A percentile compares a stretch with the other conserved stretches of the same genome.
phyloP scores from a whole-genome alignment of 805 yeast genomes.

The Metschnikowia drakensbergensis region DNA sequence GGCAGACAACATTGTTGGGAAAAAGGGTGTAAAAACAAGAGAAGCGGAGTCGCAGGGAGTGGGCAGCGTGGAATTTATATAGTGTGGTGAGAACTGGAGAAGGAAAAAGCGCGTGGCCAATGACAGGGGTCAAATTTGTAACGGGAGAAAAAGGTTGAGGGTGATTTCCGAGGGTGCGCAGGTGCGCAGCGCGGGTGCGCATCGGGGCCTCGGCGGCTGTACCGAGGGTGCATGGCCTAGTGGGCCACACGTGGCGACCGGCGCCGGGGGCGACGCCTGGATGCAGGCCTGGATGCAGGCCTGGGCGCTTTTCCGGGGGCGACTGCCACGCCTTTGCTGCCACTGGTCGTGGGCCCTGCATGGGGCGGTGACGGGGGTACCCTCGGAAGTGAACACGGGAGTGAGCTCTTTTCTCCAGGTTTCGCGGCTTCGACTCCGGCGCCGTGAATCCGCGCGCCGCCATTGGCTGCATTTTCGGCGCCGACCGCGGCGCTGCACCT shows the following conservation, averaged over 20 bases:
- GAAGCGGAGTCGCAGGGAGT: constrained; percentile 2
- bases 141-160: constrained; percentile 5
- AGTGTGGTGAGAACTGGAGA: constrained; percentile 14
- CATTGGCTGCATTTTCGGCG: constrained; percentile 23
- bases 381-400: not conserved
- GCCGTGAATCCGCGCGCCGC: constrained; percentile 12
- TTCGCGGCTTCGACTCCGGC: constrained; percentile 22
- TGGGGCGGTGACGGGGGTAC: not conserved
- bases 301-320: no score
- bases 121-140: constrained; percentile 22
- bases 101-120: constrained; percentile 19
- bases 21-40: constrained; percentile 3
- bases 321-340: no score
- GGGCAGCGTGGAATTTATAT: constrained; percentile 12
- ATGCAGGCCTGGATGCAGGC: no score
- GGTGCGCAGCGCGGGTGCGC: constrained; percentile 10
- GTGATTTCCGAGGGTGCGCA: constrained; percentile 15
- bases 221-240: not conserved
- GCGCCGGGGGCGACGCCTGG: no score
- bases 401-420: constrained; percentile 18
- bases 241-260: no score
- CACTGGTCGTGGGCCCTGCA: no score
- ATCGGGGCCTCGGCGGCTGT: not conserved
- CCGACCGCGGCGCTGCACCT: constrained; percentile 18
- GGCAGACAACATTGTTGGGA: constrained; percentile 38